Percentiles rank a stretch among this genome's conserved stretches.
Evolutionary conservation across 179 eudicot genomes (phyloP).

Genomic region (Vitellaria paradoxa): DNA sequence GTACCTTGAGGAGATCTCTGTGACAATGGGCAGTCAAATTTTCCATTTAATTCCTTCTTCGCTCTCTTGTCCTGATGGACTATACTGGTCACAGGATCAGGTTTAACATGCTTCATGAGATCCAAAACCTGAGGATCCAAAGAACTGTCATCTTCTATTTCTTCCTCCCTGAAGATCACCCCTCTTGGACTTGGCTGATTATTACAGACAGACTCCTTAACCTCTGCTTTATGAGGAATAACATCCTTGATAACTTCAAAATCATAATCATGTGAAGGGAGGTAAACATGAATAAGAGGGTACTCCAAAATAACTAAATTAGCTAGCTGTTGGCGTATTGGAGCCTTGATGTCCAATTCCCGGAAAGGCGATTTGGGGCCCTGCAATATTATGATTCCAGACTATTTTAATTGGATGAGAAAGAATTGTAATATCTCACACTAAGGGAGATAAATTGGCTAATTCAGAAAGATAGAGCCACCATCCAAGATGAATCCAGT

Average conservation of each 20-base stretch:
- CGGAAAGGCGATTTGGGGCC: slow-evolving; percentile 57
- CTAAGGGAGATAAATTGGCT: not conserved
- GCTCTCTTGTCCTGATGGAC: slow-evolving; percentile 8
- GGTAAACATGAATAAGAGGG: slow-evolving; percentile 72
- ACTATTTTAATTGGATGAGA: not conserved
- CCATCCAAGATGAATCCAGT: not conserved
- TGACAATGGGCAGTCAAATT: slow-evolving; percentile 7
- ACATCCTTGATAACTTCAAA: slow-evolving; percentile 57
- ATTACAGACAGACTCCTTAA: slow-evolving; percentile 30
- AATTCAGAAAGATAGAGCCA: too few relatives aligned
- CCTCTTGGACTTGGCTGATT: slow-evolving; percentile 42
- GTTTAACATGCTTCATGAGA: slow-evolving; percentile 33
- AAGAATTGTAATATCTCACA: not conserved
- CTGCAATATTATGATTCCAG: slow-evolving; percentile 36
- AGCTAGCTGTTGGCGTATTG: slow-evolving; percentile 56
- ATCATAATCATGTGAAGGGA: slow-evolving; percentile 59
- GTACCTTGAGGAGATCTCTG: slow-evolving; percentile 3
- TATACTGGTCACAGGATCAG: not conserved
- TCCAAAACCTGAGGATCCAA: slow-evolving; percentile 55
- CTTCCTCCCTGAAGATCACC: slow-evolving; percentile 71
- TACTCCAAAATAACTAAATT: slow-evolving; percentile 70
- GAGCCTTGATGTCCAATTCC: slow-evolving; percentile 59
- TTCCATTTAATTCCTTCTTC: slow-evolving; percentile 20
- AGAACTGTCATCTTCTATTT: slow-evolving; percentile 49
- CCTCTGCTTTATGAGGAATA: slow-evolving; percentile 23